phyloP scores from a whole-genome alignment of 2,329 filamentous ascomycete species.

The Colletotrichum tropicicola region DNA sequence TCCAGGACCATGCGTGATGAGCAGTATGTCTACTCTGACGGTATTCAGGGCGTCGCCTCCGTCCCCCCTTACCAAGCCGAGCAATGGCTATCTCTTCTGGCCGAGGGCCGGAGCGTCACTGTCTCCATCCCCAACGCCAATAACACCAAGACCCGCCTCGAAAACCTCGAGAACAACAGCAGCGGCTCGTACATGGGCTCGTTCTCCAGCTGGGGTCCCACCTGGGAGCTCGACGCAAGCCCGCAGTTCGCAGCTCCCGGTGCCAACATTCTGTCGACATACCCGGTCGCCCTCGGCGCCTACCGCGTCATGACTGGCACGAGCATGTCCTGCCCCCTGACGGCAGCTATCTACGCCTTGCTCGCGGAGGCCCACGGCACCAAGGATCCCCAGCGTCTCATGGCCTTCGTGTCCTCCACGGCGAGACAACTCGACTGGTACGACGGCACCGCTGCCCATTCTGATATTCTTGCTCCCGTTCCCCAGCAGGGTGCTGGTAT shows the following conservation, averaged over 20 bases:
- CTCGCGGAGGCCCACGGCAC: slow-evolving; percentile 59
- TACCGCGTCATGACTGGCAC: slow-evolving; percentile 66
- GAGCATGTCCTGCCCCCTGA: slow-evolving; percentile 67
- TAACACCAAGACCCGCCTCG: slow-evolving; percentile 18
- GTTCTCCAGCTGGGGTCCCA: slow-evolving; percentile 69
- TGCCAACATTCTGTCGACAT: slow-evolving; percentile 67
- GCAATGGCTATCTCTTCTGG: slow-evolving; percentile 9
- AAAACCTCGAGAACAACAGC: slow-evolving; percentile 13
- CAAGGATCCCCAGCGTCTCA: slow-evolving; percentile 57
- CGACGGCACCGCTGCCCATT: slow-evolving; percentile 44
- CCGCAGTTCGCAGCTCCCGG: slow-evolving; percentile 65
- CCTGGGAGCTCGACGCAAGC: slow-evolving; percentile 65
- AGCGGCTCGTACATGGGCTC: slow-evolving; percentile 49
- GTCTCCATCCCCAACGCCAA: slow-evolving; percentile 12
- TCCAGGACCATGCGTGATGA: slow-evolving; percentile 7
- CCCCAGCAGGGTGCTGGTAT: slow-evolving; percentile 69
- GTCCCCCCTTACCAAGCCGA: slow-evolving; percentile 6
- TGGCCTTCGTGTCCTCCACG: slow-evolving; percentile 58
- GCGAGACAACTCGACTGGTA: slow-evolving; percentile 59
- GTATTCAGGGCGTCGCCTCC: slow-evolving; percentile 1
- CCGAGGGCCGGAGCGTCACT: neutral
- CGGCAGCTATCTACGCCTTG: slow-evolving; percentile 63
- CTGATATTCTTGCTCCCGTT: slow-evolving; percentile 58
- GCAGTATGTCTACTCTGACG: slow-evolving; percentile 5
- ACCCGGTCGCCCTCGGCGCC: slow-evolving; percentile 52